Conservation (phyloP, 2,329 filamentous ascomycete species). For the Rhynchosporium agropyri region DNA sequence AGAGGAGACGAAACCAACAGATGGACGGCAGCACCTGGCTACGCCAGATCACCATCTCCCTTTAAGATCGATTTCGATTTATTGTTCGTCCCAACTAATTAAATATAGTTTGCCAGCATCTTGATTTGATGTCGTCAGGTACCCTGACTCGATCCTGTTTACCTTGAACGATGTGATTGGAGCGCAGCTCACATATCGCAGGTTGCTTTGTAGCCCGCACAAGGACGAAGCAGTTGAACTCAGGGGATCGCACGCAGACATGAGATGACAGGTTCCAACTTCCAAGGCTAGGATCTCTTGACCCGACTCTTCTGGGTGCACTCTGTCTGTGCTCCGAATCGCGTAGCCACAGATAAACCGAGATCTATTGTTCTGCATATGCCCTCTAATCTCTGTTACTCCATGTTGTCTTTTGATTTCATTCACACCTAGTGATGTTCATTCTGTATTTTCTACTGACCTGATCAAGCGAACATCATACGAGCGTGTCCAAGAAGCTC, state of each 20-base stretch:
- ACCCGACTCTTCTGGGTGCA: slow-evolving; percentile 7
- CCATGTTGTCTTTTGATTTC: slow-evolving; percentile 2
- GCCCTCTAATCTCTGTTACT: slow-evolving; percentile 1
- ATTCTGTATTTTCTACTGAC: neutral
- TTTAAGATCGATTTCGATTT: neutral
- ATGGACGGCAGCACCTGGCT: neutral
- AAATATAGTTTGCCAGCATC: slow-evolving; percentile 8
- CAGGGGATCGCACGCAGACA: slow-evolving; percentile 10
- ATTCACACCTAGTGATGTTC: neutral
- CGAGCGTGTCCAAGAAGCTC: neutral
- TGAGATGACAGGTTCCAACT: slow-evolving; percentile 11
- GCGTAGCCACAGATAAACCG: slow-evolving; percentile 1
- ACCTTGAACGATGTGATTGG: neutral
- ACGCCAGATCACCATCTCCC: slow-evolving; percentile 1
- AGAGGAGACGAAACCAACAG: neutral
- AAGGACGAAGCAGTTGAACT: neutral
- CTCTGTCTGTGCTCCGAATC: slow-evolving; percentile 1
- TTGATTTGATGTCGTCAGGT: slow-evolving; percentile 1
- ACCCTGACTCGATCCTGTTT: slow-evolving; percentile 7
- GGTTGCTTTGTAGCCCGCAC: neutral
- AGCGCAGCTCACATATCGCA: neutral
- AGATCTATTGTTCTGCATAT: slow-evolving; percentile 2
- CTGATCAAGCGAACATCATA: neutral
- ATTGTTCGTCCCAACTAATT: neutral
- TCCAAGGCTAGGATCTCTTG: slow-evolving; percentile 1